These are phyloP conservation scores for Monosporozyma yasuniensis DNA, from an alignment of 805 yeast species.

Conservation along the genomic window DNA sequence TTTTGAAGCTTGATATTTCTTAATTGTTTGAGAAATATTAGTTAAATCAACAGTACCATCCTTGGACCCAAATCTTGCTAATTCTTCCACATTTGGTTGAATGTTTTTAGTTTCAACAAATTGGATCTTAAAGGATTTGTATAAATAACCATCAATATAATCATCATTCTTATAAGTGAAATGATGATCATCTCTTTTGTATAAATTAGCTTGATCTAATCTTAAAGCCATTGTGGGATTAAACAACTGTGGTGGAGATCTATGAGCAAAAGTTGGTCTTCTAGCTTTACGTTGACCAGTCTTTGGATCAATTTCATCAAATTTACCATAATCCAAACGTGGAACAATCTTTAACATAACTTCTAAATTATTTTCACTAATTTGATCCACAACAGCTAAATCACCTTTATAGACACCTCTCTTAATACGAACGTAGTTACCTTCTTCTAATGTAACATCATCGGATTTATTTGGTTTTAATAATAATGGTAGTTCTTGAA, in stretches of 20 bases:
- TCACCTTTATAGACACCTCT: slow-evolving; percentile 91
- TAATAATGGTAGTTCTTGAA: slow-evolving; percentile 88
- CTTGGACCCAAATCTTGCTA: slow-evolving; percentile 68
- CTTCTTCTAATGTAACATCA: slow-evolving; percentile 83
- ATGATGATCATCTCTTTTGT: slow-evolving; percentile 54
- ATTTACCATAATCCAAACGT: slow-evolving; percentile 81
- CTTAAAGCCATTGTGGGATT: slow-evolving; percentile 82
- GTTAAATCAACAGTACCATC: slow-evolving; percentile 87
- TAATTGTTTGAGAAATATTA: slow-evolving; percentile 78
- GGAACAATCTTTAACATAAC: slow-evolving; percentile 92
- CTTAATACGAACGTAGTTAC: slow-evolving; percentile 82
- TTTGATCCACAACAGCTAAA: slow-evolving; percentile 83
- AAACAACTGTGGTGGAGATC: slow-evolving; percentile 82
- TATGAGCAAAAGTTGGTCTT: slow-evolving; percentile 48
- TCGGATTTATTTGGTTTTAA: slow-evolving; percentile 81
- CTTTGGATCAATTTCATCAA: slow-evolving; percentile 43
- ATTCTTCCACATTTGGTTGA: slow-evolving; percentile 80
- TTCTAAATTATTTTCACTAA: slow-evolving; percentile 90
- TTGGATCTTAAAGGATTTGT: slow-evolving; percentile 77
- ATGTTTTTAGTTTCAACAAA: slow-evolving; percentile 73
- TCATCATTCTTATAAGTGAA: slow-evolving; percentile 80
- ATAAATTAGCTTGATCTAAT: slow-evolving; percentile 66
- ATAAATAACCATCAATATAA: slow-evolving; percentile 79
- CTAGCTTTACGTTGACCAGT: slow-evolving; percentile 41
- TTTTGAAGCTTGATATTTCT: slow-evolving; percentile 46